Evolutionary conservation across 1,284 basidiomycete genomes (phyloP).

Genomic region (Coriolopsis trogii): DNA sequence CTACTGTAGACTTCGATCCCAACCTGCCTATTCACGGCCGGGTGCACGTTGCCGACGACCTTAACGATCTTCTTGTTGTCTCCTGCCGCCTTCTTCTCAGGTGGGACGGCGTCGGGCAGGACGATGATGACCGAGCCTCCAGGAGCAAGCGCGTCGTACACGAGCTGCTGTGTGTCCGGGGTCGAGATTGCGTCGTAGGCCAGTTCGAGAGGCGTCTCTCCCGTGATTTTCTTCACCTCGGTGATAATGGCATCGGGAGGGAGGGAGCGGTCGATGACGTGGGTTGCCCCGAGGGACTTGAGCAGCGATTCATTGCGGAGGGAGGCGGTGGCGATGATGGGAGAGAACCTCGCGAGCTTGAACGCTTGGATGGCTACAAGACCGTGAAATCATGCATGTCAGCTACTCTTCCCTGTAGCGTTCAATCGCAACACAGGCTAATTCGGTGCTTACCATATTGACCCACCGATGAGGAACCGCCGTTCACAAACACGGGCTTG

Average conservation of each 20-base stretch:
- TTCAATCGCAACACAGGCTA: too few species aligned
- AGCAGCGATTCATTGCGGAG: conserved; percentile 45
- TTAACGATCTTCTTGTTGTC: conserved; percentile 19
- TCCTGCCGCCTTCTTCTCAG: conserved; percentile 8
- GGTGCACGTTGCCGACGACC: conserved; percentile 4
- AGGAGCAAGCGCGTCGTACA: conserved; percentile 30
- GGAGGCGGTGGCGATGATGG: conserved; percentile 52
- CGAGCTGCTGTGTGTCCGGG: conserved; percentile 23
- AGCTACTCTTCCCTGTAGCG: too few species aligned
- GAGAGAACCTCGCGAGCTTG: conserved; percentile 49
- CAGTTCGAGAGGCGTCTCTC: conserved; percentile 31
- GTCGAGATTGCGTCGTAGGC: conserved; percentile 41
- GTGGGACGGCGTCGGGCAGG: conserved; percentile 8
- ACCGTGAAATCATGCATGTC: background rate
- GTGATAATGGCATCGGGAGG: conserved; percentile 44
- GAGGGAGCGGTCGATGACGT: conserved; percentile 40
- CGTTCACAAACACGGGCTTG: conserved; percentile 45
- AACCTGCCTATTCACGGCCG: background rate
- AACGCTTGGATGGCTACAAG: conserved; percentile 45
- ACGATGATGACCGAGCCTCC: conserved; percentile 29
- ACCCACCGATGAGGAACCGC: conserved; percentile 48
- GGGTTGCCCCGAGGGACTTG: conserved; percentile 55
- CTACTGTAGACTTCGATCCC: conserved; percentile 13
- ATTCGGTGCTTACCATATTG: conserved; percentile 38
- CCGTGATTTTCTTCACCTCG: conserved; percentile 17